Percentiles rank a stretch among this genome's conserved stretches.
These are phyloP conservation scores for Aureobasidium vineae DNA, from an alignment of 2,329 filamentous ascomycete species.

Conservation along the genomic window DNA sequence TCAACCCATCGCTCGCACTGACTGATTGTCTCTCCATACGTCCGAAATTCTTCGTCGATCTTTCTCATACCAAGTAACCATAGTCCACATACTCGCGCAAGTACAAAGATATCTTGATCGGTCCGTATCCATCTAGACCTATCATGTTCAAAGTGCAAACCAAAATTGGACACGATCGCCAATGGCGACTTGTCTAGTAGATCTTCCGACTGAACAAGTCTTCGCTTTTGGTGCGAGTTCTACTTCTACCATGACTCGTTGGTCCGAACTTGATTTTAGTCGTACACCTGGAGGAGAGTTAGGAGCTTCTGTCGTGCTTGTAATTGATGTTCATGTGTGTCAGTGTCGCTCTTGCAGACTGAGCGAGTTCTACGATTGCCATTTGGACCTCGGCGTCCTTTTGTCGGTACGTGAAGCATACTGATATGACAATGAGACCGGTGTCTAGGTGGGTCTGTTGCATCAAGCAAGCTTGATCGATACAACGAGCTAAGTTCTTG, in stretches of 20 bases:
- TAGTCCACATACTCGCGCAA: not conserved
- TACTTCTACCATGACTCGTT: not conserved
- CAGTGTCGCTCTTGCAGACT: not conserved
- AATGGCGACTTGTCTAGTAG: not conserved
- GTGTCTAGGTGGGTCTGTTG: not conserved
- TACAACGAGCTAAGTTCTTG: not conserved
- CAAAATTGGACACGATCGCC: not conserved
- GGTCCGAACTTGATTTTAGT: not conserved
- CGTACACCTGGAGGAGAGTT: not conserved
- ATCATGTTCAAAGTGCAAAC: not conserved
- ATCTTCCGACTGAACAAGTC: not conserved
- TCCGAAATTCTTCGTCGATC: not conserved
- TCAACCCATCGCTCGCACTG: not conserved
- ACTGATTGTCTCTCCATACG: not conserved
- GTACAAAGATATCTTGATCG: not conserved
- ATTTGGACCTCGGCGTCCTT: not conserved
- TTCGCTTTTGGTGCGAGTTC: not conserved
- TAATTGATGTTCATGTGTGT: not conserved
- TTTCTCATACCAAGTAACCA: not conserved
- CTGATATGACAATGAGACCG: not conserved
- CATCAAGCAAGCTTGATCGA: not conserved
- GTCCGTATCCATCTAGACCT: not conserved
- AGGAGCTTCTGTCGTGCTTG: not conserved
- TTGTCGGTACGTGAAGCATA: not conserved
- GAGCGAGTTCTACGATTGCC: not conserved